Base-by-base conservation (phyloP, 2,329 filamentous ascomycete genomes). In the Xylariaceae sp. region DNA sequence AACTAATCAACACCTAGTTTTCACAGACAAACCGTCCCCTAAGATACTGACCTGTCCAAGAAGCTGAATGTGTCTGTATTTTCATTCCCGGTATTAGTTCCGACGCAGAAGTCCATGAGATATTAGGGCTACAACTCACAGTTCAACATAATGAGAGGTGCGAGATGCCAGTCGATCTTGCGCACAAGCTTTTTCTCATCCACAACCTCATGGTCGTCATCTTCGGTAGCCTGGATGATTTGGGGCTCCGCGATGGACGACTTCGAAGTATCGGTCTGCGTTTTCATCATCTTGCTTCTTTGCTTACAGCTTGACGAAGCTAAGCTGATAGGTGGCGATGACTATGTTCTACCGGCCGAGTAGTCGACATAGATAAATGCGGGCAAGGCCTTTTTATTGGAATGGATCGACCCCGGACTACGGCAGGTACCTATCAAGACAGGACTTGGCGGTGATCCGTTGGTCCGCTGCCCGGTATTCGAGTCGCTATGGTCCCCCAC, bases 91-190 rank as follows among this genome's bases (percentile, higher is more conserved):
- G 39, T 2, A 30, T 62, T 13, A 64, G 60, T 13, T 23, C 37
- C 13, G 23, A 30, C n/a, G 8, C 18, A 50, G 51, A 30, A 48
- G 30, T 9, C 51, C 44, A 15, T 8, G 51, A n/a, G 18, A 11
- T 30, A n/a, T n/a, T n/a, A 4, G 10, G 15, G 1, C 2, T 0
- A n/a, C 4, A 15, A 66, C 68, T 65, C 23, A 70, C 68, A 93
- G 13, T 89, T 73, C 5, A 82, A 71, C 82, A 88, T 88, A 6
- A 89, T 77, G 17, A 89, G 75, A 2, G 87, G 87, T 11, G 90
- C 79, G 30, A 90, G 78, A 67, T 82, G 78, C 11, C 78, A 61
- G 70, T 90, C 88, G 37, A 90, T 73, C 72, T 88, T 89, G 57
- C 83, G 77, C 49, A 89, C 76, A 18, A 90, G 76, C 64, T 78